These are phyloP conservation scores for Periconia digitata DNA, from an alignment of 2,329 filamentous ascomycete species.

Conservation along the genomic window DNA sequence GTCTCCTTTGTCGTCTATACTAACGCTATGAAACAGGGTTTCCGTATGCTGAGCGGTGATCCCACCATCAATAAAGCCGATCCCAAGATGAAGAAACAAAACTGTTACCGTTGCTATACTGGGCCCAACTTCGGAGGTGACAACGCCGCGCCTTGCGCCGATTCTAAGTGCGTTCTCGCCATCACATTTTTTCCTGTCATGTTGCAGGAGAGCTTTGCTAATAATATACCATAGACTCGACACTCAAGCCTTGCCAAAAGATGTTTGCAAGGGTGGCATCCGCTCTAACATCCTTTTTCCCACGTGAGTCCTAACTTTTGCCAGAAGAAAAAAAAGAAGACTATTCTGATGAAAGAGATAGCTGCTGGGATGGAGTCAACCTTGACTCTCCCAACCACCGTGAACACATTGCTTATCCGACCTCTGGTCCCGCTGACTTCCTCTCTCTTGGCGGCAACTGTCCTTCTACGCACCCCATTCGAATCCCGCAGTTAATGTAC, in stretches of 20 bases:
- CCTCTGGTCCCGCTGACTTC: slow-evolving; percentile 23
- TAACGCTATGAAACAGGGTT: slow-evolving; percentile 34
- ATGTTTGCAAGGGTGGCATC: slow-evolving; percentile 21
- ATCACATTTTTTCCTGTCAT: not conserved
- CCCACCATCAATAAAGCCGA: slow-evolving; percentile 20
- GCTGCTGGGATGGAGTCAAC: slow-evolving; percentile 50
- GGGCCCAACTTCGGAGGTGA: slow-evolving; percentile 49
- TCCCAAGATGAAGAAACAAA: slow-evolving; percentile 29
- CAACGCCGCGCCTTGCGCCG: slow-evolving; percentile 28
- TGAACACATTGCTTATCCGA: slow-evolving; percentile 47
- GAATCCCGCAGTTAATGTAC: slow-evolving; percentile 49
- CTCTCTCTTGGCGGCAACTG: slow-evolving; percentile 36
- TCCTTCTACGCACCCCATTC: slow-evolving; percentile 46
- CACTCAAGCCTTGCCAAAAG: slow-evolving; percentile 13
- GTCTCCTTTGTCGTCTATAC: not conserved
- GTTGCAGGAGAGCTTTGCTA: not conserved
- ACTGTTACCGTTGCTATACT: slow-evolving; percentile 49
- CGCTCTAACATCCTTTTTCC: slow-evolving; percentile 26
- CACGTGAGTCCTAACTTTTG: slow-evolving; percentile 12
- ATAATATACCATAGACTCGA: slow-evolving; percentile 11
- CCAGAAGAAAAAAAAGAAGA: too few relatives aligned
- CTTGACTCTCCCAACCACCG: slow-evolving; percentile 54
- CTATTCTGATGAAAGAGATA: too few relatives aligned
- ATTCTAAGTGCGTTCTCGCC: slow-evolving; percentile 5
- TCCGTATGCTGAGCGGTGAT: slow-evolving; percentile 50